Conservation (phyloP, 352 stramenopile genomes). For the Pythium utonaiense region DNA sequence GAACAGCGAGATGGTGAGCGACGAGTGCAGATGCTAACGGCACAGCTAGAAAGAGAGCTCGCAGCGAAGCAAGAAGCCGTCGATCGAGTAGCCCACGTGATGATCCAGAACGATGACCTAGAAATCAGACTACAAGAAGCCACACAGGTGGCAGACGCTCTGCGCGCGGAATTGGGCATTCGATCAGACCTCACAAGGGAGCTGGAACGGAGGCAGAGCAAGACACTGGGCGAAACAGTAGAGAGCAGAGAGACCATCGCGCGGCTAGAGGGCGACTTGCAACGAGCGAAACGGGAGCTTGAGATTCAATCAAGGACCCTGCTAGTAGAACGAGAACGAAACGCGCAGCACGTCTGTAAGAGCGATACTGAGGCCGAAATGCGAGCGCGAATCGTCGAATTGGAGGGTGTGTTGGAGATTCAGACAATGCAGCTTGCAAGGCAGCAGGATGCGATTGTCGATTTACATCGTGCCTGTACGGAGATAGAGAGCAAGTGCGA, state of each 20-base stretch:
- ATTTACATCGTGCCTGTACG: slow-evolving; percentile 24
- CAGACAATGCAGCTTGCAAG: slow-evolving; percentile 24
- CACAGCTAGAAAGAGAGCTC: slow-evolving; percentile 21
- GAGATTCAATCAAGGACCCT: slow-evolving; percentile 6
- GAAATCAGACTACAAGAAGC: slow-evolving; percentile 3
- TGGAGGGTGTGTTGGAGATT: slow-evolving; percentile 13
- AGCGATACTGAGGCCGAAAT: not conserved
- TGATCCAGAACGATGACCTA: slow-evolving; percentile 29
- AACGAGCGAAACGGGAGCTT: slow-evolving; percentile 5
- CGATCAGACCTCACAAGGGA: not conserved
- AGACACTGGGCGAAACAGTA: not conserved
- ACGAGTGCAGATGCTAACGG: slow-evolving; percentile 13
- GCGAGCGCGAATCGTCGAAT: not conserved
- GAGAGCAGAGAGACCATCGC: not conserved
- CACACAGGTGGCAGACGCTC: not conserved
- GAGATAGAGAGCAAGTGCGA: slow-evolving; percentile 20
- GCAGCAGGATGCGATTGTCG: slow-evolving; percentile 30
- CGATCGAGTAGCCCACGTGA: slow-evolving; percentile 34
- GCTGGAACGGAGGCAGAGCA: slow-evolving; percentile 8
- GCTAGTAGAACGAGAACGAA: slow-evolving; percentile 2
- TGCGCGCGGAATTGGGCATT: slow-evolving; percentile 14
- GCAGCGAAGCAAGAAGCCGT: slow-evolving; percentile 32
- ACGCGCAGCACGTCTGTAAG: slow-evolving; percentile 3
- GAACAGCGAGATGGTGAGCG: slow-evolving; percentile 5
- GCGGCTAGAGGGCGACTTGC: slow-evolving; percentile 10